Conservation (phyloP, 2,329 filamentous ascomycete genomes). For the Aspergillus sclerotialis region DNA sequence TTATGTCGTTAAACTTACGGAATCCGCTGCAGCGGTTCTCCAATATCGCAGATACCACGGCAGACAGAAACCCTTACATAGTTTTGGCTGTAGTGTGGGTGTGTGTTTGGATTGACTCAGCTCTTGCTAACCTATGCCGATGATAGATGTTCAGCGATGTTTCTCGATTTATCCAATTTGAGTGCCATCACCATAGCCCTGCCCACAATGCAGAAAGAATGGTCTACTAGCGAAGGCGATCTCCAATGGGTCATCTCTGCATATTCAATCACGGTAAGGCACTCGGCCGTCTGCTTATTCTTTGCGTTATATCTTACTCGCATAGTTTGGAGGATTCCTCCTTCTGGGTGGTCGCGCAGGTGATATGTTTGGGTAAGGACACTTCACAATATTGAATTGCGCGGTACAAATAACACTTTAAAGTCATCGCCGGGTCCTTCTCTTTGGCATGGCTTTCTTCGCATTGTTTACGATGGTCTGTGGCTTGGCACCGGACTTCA, state of each 20-base stretch:
- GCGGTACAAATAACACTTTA: no score
- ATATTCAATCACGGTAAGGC: not conserved
- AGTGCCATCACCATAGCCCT: not conserved
- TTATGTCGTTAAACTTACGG: no score
- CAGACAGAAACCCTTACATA: no score
- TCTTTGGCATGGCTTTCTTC: constrained; percentile 1
- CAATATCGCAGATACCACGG: no score
- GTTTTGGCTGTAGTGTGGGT: no score
- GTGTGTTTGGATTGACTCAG: no score
- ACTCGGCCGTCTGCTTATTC: no score
- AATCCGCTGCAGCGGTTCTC: no score
- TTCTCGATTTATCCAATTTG: not conserved
- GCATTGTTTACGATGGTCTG: not conserved
- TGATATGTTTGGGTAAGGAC: not conserved
- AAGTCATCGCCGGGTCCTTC: no score
- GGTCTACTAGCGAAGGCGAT: not conserved
- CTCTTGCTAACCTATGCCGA: no score
- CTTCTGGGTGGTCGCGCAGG: not conserved
- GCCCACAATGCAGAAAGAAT: not conserved
- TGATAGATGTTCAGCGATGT: not conserved
- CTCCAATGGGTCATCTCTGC: not conserved
- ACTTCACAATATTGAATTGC: no score
- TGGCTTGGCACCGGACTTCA: not conserved
- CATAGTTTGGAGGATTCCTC: constrained; percentile 1
- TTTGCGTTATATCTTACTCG: no score